A percentile compares a stretch with the other conserved stretches of the same genome.
These are phyloP conservation scores for Hypsizygus ulmarius DNA, from an alignment of 1,284 basidiomycete species.

Conservation along the genomic window DNA sequence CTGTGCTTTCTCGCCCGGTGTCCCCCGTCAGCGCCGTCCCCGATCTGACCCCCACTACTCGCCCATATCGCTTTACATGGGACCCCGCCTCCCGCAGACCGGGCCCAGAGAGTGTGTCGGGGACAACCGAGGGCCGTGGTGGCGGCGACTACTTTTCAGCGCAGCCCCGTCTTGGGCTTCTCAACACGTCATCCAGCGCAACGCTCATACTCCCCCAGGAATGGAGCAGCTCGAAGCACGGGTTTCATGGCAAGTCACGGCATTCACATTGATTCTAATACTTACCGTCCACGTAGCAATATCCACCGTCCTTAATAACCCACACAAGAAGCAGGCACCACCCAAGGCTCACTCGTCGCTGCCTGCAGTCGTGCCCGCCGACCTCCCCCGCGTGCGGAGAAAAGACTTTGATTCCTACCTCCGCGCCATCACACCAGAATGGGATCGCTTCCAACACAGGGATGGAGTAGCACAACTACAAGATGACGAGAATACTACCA, in stretches of 20 bases:
- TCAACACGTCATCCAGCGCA: conserved; percentile 40
- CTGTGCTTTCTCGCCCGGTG: conserved; percentile 43
- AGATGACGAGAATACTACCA: conserved; percentile 17
- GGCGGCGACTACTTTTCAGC: conserved; percentile 49
- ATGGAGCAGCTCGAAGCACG: conserved; percentile 77
- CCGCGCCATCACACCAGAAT: conserved; percentile 69
- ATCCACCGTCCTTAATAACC: conserved; percentile 72
- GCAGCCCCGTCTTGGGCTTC: conserved; percentile 40
- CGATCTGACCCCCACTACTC: conserved; percentile 39
- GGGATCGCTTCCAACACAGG: conserved; percentile 64
- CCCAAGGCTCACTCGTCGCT: conserved; percentile 81
- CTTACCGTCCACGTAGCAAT: conserved; percentile 33
- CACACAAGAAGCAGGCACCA: conserved; percentile 79
- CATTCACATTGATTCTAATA: conserved; percentile 8
- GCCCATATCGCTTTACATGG: conserved; percentile 67
- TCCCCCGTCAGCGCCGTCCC: conserved; percentile 47
- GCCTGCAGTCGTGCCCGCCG: conserved; percentile 67
- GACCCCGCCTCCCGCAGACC: conserved; percentile 50
- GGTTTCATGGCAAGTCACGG: conserved; percentile 65
- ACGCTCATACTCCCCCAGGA: conserved; percentile 48
- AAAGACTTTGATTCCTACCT: conserved; percentile 88
- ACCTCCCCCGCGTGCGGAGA: conserved; percentile 74
- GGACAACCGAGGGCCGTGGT: conserved; percentile 57
- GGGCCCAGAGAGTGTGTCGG: conserved; percentile 66
- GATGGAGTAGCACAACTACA: conserved; percentile 44